A percentile compares a stretch with the other conserved stretches of the same genome.
Conservation (phyloP, 225 moss, liverwort and hornwort genomes). For the Asterella californica region DNA sequence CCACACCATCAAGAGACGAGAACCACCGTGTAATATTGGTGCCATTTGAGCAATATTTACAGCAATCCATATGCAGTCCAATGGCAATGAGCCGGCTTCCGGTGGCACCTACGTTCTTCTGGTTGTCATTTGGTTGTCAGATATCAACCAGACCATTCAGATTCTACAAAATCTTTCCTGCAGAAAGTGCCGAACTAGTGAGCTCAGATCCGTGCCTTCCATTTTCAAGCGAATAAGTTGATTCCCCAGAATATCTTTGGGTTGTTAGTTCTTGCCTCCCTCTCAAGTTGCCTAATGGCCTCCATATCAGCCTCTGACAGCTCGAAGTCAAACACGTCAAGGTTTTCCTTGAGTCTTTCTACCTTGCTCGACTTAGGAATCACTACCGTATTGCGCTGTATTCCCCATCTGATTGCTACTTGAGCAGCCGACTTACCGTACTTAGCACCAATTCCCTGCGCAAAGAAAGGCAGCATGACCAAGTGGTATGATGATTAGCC, state of each 20-base stretch:
- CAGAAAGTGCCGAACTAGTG: neutral
- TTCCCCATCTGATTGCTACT: constrained; percentile 72
- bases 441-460: constrained; percentile 58
- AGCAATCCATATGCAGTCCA: neutral
- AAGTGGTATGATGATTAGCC: too few relatives aligned
- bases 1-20: too few relatives aligned
- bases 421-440: constrained; percentile 76
- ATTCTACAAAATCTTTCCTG: neutral
- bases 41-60: too few relatives aligned
- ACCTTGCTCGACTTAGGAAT: constrained; percentile 81
- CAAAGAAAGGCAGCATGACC: neutral
- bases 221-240: constrained; percentile 49
- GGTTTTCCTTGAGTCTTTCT: constrained; percentile 66
- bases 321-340: constrained; percentile 58
- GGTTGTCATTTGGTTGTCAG: neutral
- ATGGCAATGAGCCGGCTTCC: neutral
- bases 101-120: neutral
- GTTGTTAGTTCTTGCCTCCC: constrained; percentile 60
- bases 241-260: constrained; percentile 71
- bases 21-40: too few relatives aligned
- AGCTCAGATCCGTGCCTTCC: neutral
- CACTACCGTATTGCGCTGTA: constrained; percentile 71
- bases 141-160: neutral
- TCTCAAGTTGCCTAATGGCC: constrained; percentile 53
- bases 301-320: constrained; percentile 60